phyloP scores from a whole-genome alignment of 2,329 filamentous ascomycete species.

The Ustulina deusta region DNA sequence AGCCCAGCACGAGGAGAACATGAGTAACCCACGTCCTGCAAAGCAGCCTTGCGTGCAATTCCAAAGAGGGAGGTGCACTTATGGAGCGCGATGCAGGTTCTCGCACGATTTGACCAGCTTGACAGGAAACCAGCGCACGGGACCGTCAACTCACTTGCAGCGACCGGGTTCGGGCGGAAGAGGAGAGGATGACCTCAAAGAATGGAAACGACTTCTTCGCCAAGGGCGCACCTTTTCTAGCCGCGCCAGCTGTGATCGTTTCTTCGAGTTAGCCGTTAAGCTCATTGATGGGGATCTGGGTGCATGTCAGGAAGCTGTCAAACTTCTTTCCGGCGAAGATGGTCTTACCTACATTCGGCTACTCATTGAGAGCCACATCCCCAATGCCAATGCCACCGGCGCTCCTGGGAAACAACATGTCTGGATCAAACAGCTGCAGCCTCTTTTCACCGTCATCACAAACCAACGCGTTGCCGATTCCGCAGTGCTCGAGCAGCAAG shows the following conservation, averaged over 20 bases:
- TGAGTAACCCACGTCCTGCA: constrained; percentile 7
- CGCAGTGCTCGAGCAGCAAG: constrained; percentile 55
- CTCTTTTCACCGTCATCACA: constrained; percentile 53
- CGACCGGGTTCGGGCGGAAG: constrained; percentile 1
- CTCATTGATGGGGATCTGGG: constrained; percentile 51
- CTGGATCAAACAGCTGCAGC: constrained; percentile 48
- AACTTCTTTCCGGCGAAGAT: constrained; percentile 46
- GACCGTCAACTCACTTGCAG: background rate
- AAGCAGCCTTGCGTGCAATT: constrained; percentile 27
- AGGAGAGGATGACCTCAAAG: constrained; percentile 54
- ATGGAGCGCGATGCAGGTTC: constrained; percentile 32
- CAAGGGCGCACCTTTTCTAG: constrained; percentile 25
- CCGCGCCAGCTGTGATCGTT: constrained; percentile 36
- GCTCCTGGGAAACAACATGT: constrained; percentile 30
- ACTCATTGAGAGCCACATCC: constrained; percentile 45
- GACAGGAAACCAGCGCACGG: background rate
- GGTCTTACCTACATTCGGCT: constrained; percentile 49
- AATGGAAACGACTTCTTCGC: constrained; percentile 46
- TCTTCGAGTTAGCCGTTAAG: constrained; percentile 50
- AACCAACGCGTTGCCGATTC: constrained; percentile 54
- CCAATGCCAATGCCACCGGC: background rate
- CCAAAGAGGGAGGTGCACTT: constrained; percentile 28
- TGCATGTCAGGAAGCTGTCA: constrained; percentile 49
- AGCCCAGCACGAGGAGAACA: constrained; percentile 4
- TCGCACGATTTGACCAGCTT: constrained; percentile 27